These are phyloP conservation scores for Chaetomiaceae sp. DNA, from an alignment of 2,329 filamentous ascomycete species.

Conservation along the genomic window DNA sequence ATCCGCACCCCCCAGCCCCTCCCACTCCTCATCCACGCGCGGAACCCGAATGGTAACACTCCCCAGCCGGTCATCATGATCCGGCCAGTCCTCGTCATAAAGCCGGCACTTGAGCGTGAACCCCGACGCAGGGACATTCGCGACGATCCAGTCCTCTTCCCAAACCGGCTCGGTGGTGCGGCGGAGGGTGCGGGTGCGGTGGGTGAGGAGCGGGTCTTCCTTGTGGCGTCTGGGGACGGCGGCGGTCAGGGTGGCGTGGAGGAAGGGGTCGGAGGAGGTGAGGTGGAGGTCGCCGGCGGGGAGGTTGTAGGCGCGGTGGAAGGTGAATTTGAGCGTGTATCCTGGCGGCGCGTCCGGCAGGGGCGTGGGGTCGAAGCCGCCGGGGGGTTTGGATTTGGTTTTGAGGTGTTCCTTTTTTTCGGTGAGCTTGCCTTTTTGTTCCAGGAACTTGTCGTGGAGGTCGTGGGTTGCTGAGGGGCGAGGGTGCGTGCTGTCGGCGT, in stretches of 20 bases:
- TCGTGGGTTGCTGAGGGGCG: not conserved
- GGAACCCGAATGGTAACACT: constrained; percentile 71
- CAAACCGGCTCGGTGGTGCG: constrained; percentile 70
- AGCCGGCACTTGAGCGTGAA: constrained; percentile 81
- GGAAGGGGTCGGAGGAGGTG: constrained; percentile 77
- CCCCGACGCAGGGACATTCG: constrained; percentile 75
- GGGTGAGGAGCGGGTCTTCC: constrained; percentile 71
- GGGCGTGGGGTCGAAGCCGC: constrained; percentile 76
- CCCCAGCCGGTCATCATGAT: constrained; percentile 82
- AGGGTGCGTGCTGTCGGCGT: not conserved
- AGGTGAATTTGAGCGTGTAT: constrained; percentile 80
- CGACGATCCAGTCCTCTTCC: constrained; percentile 83
- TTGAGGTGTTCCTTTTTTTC: constrained; percentile 38
- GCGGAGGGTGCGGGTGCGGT: constrained; percentile 73
- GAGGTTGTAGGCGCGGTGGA: constrained; percentile 75
- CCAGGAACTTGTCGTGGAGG: constrained; percentile 23
- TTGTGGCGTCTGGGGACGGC: constrained; percentile 72
- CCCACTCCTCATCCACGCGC: constrained; percentile 60
- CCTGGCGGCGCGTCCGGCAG: constrained; percentile 70
- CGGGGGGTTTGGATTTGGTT: constrained; percentile 53
- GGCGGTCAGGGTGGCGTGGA: constrained; percentile 70
- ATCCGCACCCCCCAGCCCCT: constrained; percentile 58
- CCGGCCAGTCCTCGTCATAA: constrained; percentile 84
- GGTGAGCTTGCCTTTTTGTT: constrained; percentile 34
- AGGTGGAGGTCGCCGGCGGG: constrained; percentile 76